Conservation (phyloP, 208 protist genomes). For the Trypanosoma lewisi region DNA sequence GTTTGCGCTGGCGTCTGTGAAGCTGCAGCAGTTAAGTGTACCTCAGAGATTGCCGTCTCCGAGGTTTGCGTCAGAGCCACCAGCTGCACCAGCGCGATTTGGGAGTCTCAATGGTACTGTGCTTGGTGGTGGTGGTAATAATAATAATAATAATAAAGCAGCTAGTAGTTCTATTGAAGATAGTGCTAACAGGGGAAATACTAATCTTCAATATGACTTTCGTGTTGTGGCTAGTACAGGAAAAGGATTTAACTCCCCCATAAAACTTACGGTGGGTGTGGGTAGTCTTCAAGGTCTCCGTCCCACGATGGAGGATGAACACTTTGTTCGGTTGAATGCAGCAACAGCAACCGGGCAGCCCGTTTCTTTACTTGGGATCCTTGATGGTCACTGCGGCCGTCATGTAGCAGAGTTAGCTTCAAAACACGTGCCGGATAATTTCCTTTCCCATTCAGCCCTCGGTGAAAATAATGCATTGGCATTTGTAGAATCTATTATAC, state of each 20-base stretch:
- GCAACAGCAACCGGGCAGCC: slow-evolving; percentile 49
- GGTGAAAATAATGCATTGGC: slow-evolving; percentile 76
- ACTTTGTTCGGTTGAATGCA: slow-evolving; percentile 53
- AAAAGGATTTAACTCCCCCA: slow-evolving; percentile 39
- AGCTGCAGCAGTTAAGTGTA: slow-evolving; percentile 15
- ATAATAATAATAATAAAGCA: slow-evolving; percentile 2
- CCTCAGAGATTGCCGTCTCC: neutral
- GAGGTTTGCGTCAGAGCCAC: neutral
- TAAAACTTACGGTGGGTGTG: slow-evolving; percentile 49
- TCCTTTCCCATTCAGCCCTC: slow-evolving; percentile 54
- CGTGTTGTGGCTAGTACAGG: slow-evolving; percentile 75
- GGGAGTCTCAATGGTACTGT: neutral
- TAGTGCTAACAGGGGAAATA: slow-evolving; percentile 6
- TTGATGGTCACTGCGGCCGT: slow-evolving; percentile 83
- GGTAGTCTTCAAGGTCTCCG: slow-evolving; percentile 73
- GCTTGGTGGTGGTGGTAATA: too few species aligned
- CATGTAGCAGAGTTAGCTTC: slow-evolving; percentile 63
- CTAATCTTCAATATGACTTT: slow-evolving; percentile 57
- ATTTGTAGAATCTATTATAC: slow-evolving; percentile 73
- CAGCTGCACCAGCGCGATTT: neutral
- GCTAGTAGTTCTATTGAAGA: neutral
- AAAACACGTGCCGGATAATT: slow-evolving; percentile 57
- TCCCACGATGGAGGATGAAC: slow-evolving; percentile 82
- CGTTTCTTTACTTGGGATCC: slow-evolving; percentile 59
- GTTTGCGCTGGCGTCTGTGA: slow-evolving; percentile 23